Evolutionary conservation across 768 basidiomycete genomes (phyloP).

Genomic region (Lepiota brunneoincarnata): DNA sequence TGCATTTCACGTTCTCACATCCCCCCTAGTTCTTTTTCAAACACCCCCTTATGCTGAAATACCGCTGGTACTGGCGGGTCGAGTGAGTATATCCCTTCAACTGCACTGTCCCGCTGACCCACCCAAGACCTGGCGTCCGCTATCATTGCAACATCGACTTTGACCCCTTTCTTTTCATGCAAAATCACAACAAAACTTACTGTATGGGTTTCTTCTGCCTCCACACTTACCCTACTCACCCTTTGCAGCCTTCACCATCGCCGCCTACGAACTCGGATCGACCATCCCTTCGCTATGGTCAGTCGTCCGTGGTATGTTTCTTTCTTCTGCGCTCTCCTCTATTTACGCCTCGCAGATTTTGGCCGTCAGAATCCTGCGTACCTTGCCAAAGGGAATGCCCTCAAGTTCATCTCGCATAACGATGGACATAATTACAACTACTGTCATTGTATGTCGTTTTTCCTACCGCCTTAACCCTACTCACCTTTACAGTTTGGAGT

Average conservation of each 20-base stretch:
- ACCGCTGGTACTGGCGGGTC: constrained; percentile 74
- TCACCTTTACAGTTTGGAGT: constrained; percentile 44
- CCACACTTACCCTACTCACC: constrained; percentile 8
- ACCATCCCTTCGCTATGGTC: constrained; percentile 83
- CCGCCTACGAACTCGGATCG: constrained; percentile 70
- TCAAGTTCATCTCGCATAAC: constrained; percentile 68
- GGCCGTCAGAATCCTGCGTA: constrained; percentile 52
- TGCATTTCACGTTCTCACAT: constrained; percentile 30
- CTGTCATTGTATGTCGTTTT: constrained; percentile 63
- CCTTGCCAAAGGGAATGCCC: constrained; percentile 56
- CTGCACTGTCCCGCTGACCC: constrained; percentile 13
- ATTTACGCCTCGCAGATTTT: constrained; percentile 44
- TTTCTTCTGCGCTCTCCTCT: neutral
- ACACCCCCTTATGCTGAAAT: constrained; percentile 63
- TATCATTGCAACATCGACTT: constrained; percentile 70
- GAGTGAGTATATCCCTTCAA: constrained; percentile 33
- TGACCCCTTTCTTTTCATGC: constrained; percentile 76
- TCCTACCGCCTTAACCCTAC: neutral
- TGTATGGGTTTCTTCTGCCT: constrained; percentile 30
- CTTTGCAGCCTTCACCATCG: constrained; percentile 63
- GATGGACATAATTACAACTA: constrained; percentile 69
- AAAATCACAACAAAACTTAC: constrained; percentile 69
- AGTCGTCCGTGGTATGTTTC: constrained; percentile 55
- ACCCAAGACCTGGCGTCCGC: constrained; percentile 72
- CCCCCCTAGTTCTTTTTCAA: constrained; percentile 64